A percentile compares a stretch with the other conserved stretches of the same genome.
Conservation (phyloP, 2,329 filamentous ascomycete genomes). For the Cordyceps cateniannulata region DNA sequence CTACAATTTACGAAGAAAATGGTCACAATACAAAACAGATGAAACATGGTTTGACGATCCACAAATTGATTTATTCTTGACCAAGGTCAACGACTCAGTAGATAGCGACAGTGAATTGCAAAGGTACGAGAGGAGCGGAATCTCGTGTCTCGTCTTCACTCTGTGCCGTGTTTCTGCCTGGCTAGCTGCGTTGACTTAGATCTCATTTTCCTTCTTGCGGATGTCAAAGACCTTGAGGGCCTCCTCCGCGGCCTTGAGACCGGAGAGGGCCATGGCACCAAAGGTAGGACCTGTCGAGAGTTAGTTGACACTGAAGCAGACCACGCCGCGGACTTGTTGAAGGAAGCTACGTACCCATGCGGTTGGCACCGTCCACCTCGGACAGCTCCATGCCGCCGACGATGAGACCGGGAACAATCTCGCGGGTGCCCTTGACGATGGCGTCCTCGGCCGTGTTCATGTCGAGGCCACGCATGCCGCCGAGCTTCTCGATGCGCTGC, state of each 20-base stretch:
- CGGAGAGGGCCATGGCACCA: slow-evolving; percentile 80
- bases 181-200: slow-evolving; percentile 29
- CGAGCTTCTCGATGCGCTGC: slow-evolving; percentile 74
- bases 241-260: slow-evolving; percentile 88
- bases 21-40: not conserved
- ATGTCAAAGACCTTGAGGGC: slow-evolving; percentile 70
- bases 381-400: slow-evolving; percentile 94
- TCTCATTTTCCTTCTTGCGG: slow-evolving; percentile 70
- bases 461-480: slow-evolving; percentile 88
- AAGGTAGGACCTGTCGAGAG: slow-evolving; percentile 58
- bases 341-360: slow-evolving; percentile 58
- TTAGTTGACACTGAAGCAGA: slow-evolving; percentile 41
- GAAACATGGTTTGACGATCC: not conserved
- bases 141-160: not conserved
- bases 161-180: not conserved
- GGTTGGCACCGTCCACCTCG: slow-evolving; percentile 84
- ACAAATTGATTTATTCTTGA: not conserved
- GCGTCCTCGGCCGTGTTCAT: slow-evolving; percentile 90
- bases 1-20: not conserved
- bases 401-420: slow-evolving; percentile 81
- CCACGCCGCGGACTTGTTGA: not conserved
- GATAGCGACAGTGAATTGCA: slow-evolving; percentile 8
- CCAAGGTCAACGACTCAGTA: not conserved
- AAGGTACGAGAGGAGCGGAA: not conserved
- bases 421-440: slow-evolving; percentile 85